Evolutionary conservation across 257 asterid genomes (phyloP).

Genomic region (Marsdenia floribunda): DNA sequence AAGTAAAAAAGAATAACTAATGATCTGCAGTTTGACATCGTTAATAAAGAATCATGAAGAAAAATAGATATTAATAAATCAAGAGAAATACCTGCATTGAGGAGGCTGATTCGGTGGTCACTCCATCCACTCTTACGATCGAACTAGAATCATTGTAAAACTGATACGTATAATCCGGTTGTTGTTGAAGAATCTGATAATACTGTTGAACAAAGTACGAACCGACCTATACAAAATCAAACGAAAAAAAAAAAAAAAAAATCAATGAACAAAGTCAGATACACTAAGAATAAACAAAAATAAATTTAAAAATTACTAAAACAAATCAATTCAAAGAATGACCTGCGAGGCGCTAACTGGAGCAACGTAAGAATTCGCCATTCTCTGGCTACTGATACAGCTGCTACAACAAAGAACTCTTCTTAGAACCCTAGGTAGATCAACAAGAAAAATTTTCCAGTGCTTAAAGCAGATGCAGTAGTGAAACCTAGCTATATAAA

Average conservation of each 20-base stretch:
- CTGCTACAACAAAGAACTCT: not conserved
- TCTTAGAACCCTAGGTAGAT: slow-evolving; percentile 16
- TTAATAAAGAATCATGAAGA: not conserved
- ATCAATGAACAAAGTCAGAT: no score
- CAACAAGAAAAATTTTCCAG: slow-evolving; percentile 4
- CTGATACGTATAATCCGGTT: slow-evolving; percentile 58
- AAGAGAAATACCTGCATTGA: slow-evolving; percentile 44
- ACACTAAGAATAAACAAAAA: not conserved
- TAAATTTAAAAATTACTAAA: not conserved
- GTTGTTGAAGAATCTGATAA: slow-evolving; percentile 66
- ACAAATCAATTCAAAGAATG: not conserved
- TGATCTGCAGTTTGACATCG: not conserved
- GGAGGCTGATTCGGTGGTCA: slow-evolving; percentile 43
- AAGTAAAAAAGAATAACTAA: not conserved
- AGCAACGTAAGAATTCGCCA: slow-evolving; percentile 43
- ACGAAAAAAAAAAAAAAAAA: not conserved
- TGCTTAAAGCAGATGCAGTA: not conserved
- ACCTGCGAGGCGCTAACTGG: slow-evolving; percentile 57
- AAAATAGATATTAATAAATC: not conserved
- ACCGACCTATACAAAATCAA: slow-evolving; percentile 50
- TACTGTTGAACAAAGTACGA: slow-evolving; percentile 82
- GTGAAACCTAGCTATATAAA: not conserved
- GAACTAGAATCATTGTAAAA: slow-evolving; percentile 77
- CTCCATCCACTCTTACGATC: slow-evolving; percentile 67
- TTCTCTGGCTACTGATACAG: slow-evolving; percentile 16